phyloP scores from a whole-genome alignment of 805 yeast genomes.

The Candida corydali region DNA sequence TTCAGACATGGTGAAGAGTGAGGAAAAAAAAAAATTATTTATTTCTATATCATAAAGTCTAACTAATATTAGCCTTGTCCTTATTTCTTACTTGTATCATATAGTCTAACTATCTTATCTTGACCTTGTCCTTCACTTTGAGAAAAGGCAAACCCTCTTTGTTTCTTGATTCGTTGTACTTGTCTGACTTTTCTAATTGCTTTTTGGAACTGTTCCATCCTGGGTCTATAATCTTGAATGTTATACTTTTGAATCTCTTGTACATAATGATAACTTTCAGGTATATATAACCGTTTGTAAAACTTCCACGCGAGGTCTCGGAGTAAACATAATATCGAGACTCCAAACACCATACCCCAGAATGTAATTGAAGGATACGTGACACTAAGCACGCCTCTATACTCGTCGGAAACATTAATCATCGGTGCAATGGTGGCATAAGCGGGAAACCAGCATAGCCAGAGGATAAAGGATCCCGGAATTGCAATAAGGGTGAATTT shows the following conservation, averaged over 20 bases:
- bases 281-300: slow-evolving; percentile 85
- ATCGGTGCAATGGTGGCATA: slow-evolving; percentile 84
- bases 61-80: too few relatives aligned
- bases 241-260: slow-evolving; percentile 96
- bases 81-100: slow-evolving; percentile 86
- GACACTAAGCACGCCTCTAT: slow-evolving; percentile 71
- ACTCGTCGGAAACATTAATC: slow-evolving; percentile 77
- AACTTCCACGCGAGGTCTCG: slow-evolving; percentile 95
- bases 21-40: too few relatives aligned
- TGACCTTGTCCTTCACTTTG: slow-evolving; percentile 90
- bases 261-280: slow-evolving; percentile 90
- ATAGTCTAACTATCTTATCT: slow-evolving; percentile 85
- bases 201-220: slow-evolving; percentile 93
- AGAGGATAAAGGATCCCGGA: slow-evolving; percentile 85
- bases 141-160: slow-evolving; percentile 97
- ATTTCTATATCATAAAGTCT: too few relatives aligned
- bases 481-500: slow-evolving; percentile 87
- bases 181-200: slow-evolving; percentile 97
- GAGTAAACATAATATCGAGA: slow-evolving; percentile 72
- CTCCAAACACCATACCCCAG: slow-evolving; percentile 77
- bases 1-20: slow-evolving; percentile 2
- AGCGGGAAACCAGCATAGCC: slow-evolving; percentile 84
- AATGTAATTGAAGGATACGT: slow-evolving; percentile 74
- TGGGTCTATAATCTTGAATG: slow-evolving; percentile 90
- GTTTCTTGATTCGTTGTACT: slow-evolving; percentile 96